phyloP scores from a whole-genome alignment of 805 yeast species.

The Ogataea minuta region DNA sequence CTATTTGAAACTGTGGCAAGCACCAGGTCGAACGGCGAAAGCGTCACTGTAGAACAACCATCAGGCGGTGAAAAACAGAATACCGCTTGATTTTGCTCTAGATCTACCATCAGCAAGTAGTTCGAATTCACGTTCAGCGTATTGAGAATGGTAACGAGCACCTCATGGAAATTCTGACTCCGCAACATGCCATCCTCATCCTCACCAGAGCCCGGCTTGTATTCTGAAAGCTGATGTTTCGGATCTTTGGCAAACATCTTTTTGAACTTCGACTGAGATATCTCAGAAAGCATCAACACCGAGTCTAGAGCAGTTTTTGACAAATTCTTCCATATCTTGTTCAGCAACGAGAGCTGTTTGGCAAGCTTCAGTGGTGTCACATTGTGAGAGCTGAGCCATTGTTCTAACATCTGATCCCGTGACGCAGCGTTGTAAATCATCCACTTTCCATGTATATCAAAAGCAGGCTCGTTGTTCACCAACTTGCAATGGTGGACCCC shows the following conservation, averaged over 20 bases:
- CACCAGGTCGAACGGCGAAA: constrained; percentile 60
- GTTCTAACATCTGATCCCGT: constrained; percentile 32
- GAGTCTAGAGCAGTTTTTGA: constrained; percentile 51
- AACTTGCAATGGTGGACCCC: constrained; percentile 16
- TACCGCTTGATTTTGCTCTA: constrained; percentile 38
- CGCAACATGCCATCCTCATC: constrained; percentile 19
- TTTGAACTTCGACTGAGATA: constrained; percentile 44
- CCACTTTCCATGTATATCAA: constrained; percentile 51
- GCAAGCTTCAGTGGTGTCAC: constrained; percentile 49
- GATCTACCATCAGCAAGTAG: constrained; percentile 47
- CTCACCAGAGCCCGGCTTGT: constrained; percentile 5
- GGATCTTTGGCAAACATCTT: constrained; percentile 32
- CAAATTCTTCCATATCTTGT: constrained; percentile 46
- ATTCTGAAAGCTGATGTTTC: background rate
- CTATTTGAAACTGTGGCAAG: constrained; percentile 52
- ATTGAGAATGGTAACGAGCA: constrained; percentile 29
- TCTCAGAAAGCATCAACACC: constrained; percentile 41
- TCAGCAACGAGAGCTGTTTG: constrained; percentile 44
- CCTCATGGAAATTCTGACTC: constrained; percentile 25
- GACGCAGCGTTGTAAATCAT: constrained; percentile 45
- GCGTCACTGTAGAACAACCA: constrained; percentile 57
- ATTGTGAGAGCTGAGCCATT: constrained; percentile 15
- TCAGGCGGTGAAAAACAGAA: constrained; percentile 55
- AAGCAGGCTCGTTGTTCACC: constrained; percentile 40
- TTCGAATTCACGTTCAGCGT: constrained; percentile 29